phyloP scores from a whole-genome alignment of 768 basidiomycete species.

The Leccinum subgranulosum region DNA sequence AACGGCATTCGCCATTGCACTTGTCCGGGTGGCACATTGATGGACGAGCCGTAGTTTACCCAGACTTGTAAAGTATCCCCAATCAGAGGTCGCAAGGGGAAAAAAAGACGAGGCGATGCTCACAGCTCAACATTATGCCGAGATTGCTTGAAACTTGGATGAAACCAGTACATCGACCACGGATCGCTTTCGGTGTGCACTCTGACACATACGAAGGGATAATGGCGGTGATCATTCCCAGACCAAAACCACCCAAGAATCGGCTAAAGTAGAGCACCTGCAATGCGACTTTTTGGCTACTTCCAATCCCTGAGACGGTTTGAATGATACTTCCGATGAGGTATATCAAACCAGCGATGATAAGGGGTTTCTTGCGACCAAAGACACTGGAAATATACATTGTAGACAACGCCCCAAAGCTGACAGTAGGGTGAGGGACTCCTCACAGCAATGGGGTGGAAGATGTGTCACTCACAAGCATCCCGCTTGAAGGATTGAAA shows the following conservation, averaged over 20 bases:
- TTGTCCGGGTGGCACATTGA: slow-evolving; percentile 35
- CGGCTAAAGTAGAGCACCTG: slow-evolving; percentile 45
- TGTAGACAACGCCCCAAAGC: slow-evolving; percentile 45
- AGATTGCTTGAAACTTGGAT: slow-evolving; percentile 33
- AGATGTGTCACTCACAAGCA: slow-evolving; percentile 39
- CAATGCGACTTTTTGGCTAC: slow-evolving; percentile 32
- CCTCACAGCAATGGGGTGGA: not conserved
- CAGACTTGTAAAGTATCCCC: slow-evolving; percentile 32
- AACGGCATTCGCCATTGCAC: slow-evolving; percentile 55
- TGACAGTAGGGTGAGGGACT: not conserved
- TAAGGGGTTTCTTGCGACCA: slow-evolving; percentile 45
- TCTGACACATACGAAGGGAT: slow-evolving; percentile 53
- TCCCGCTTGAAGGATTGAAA: slow-evolving; percentile 48
- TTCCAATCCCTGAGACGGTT: slow-evolving; percentile 41
- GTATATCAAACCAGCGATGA: slow-evolving; percentile 45
- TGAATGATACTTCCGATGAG: slow-evolving; percentile 48
- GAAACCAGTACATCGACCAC: slow-evolving; percentile 49
- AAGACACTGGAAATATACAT: slow-evolving; percentile 40
- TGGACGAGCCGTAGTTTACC: slow-evolving; percentile 44
- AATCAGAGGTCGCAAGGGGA: not conserved
- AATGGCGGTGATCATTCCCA: slow-evolving; percentile 51
- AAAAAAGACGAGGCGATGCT: slow-evolving; percentile 2
- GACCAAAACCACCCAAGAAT: slow-evolving; percentile 59
- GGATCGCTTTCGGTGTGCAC: slow-evolving; percentile 43
- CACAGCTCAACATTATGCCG: slow-evolving; percentile 36